These are phyloP conservation scores for Ramularia collo-cygni DNA, from an alignment of 2,329 filamentous ascomycete genomes.

Conservation along the genomic window DNA sequence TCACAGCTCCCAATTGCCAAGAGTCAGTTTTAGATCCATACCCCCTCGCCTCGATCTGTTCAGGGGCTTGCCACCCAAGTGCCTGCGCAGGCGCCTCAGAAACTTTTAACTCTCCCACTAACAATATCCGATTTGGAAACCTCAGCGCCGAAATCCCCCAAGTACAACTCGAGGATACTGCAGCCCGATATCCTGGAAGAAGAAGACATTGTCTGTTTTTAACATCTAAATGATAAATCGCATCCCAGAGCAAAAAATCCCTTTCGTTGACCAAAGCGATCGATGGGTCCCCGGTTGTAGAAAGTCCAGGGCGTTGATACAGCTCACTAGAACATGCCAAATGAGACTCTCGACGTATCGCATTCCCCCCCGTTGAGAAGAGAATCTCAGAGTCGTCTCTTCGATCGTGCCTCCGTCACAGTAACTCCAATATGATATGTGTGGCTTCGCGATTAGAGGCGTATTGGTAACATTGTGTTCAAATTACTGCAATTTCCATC, in stretches of 20 bases:
- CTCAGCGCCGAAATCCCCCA: slow-evolving; percentile 16
- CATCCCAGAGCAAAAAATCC: slow-evolving; percentile 13
- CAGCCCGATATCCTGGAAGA: slow-evolving; percentile 3
- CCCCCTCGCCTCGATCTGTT: slow-evolving; percentile 1
- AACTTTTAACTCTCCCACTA: background rate
- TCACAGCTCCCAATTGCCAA: slow-evolving; percentile 17
- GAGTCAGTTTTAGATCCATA: slow-evolving; percentile 15
- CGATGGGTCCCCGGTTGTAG: no score
- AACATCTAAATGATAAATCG: slow-evolving; percentile 17
- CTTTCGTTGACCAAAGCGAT: no score
- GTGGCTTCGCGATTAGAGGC: no score
- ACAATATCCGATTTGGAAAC: slow-evolving; percentile 7
- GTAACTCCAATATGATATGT: no score
- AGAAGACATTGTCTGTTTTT: slow-evolving; percentile 15
- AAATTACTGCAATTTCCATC: no score
- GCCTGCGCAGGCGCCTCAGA: slow-evolving; percentile 1
- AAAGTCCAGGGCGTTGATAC: no score
- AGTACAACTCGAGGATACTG: slow-evolving; percentile 14
- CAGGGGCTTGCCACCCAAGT: slow-evolving; percentile 15
- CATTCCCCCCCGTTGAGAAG: no score
- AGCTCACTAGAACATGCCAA: no score
- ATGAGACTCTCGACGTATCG: no score
- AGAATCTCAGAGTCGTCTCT: no score
- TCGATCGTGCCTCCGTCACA: no score
- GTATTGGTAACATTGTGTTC: no score